Percentiles rank a stretch among this genome's conserved stretches.
Evolutionary conservation across 2,329 filamentous ascomycete genomes (phyloP).

Genomic region (Claviceps sp.): DNA sequence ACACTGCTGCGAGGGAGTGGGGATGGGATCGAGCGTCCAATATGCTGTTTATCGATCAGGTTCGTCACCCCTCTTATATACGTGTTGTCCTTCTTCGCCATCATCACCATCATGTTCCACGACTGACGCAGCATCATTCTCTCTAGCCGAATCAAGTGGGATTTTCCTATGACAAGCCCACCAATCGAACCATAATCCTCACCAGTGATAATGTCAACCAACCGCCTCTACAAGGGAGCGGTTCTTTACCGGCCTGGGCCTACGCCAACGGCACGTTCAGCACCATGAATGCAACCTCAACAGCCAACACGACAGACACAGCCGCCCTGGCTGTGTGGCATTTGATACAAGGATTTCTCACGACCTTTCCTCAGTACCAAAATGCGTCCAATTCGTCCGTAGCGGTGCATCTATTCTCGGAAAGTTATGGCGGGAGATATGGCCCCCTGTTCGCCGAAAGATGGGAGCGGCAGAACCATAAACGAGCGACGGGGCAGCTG

Average conservation of each 20-base stretch:
- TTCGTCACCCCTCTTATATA: constrained; percentile 13
- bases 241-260: constrained; percentile 15
- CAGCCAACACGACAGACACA: constrained; percentile 41
- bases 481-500: constrained; percentile 35
- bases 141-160: constrained; percentile 54
- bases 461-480: constrained; percentile 48
- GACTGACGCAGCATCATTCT: background rate
- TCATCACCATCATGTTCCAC: background rate
- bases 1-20: constrained; percentile 46
- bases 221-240: constrained; percentile 10
- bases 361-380: constrained; percentile 43
- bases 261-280: constrained; percentile 53
- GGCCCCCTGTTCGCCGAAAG: constrained; percentile 48
- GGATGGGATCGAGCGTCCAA: constrained; percentile 48
- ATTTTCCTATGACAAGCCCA: constrained; percentile 52
- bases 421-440: constrained; percentile 60
- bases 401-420: constrained; percentile 52
- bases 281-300: constrained; percentile 32
- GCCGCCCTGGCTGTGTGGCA: constrained; percentile 52
- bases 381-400: constrained; percentile 33
- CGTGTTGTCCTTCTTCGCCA: background rate
- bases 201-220: constrained; percentile 23
- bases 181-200: constrained; percentile 45
- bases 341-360: constrained; percentile 48
- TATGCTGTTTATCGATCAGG: constrained; percentile 44